These are phyloP conservation scores for Diaporthe capsici DNA, from an alignment of 2,329 filamentous ascomycete genomes.

Conservation along the genomic window DNA sequence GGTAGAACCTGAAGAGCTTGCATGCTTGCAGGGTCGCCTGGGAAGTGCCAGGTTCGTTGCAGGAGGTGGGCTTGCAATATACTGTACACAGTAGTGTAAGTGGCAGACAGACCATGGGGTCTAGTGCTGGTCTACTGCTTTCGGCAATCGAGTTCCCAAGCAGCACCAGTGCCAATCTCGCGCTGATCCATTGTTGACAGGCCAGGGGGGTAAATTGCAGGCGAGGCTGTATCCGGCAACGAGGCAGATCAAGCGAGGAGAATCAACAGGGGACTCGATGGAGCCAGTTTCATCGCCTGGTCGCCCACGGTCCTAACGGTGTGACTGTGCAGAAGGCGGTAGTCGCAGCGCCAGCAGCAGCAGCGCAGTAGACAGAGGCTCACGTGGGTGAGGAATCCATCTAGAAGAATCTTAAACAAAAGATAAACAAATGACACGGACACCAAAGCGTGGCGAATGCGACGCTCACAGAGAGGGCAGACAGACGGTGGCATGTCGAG, in stretches of 20 bases:
- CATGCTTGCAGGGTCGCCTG: neutral
- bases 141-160: slow-evolving; percentile 30
- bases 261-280: slow-evolving; percentile 5
- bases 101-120: neutral
- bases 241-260: slow-evolving; percentile 2
- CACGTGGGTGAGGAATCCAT: slow-evolving; percentile 1
- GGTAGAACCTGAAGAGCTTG: neutral
- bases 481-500: neutral
- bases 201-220: slow-evolving; percentile 15
- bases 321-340: neutral
- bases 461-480: neutral
- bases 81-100: slow-evolving; percentile 10
- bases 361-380: neutral
- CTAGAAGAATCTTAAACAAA: slow-evolving; percentile 25
- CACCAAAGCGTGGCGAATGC: neutral
- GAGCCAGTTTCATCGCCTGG: slow-evolving; percentile 29
- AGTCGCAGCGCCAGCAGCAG: neutral
- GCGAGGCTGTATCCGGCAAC: slow-evolving; percentile 2
- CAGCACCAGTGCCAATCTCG: slow-evolving; percentile 29
- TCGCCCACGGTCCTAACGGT: neutral
- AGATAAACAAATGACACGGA: slow-evolving; percentile 20
- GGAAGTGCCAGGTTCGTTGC: neutral
- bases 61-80: slow-evolving; percentile 11
- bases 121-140: slow-evolving; percentile 7
- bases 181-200: slow-evolving; percentile 29